phyloP scores from a whole-genome alignment of 2,329 filamentous ascomycete species.

The Penicillium glabrum region DNA sequence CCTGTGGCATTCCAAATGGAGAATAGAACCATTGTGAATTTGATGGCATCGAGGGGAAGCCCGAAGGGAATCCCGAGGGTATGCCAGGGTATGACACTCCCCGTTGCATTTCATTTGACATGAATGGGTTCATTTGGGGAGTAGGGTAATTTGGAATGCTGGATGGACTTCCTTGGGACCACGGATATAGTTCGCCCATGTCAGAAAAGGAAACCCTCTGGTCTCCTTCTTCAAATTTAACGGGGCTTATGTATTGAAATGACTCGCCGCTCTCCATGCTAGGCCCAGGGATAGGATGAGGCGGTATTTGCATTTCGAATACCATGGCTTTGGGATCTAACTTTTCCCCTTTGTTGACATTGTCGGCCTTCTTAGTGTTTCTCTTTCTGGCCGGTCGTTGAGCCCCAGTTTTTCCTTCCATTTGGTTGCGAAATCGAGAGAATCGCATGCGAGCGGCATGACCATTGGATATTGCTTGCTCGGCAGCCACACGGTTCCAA shows the following conservation, averaged over 20 bases:
- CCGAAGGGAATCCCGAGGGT: background rate
- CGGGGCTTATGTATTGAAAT: background rate
- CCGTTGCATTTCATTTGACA: background rate
- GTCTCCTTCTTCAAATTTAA: background rate
- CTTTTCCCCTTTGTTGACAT: background rate
- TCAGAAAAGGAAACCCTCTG: background rate
- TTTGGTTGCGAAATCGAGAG: conserved; percentile 54
- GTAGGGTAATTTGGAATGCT: background rate
- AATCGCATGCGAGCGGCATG: conserved; percentile 60
- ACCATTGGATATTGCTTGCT: conserved; percentile 55
- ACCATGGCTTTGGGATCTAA: background rate
- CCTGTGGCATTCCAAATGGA: background rate
- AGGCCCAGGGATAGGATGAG: background rate
- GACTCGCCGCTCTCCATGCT: background rate
- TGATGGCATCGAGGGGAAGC: background rate
- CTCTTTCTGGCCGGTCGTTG: conserved; percentile 13
- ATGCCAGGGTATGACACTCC: background rate
- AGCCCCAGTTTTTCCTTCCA: conserved; percentile 43
- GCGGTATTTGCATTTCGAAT: too few relatives aligned
- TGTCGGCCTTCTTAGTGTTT: background rate
- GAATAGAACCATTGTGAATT: background rate
- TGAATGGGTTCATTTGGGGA: background rate
- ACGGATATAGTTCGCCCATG: background rate
- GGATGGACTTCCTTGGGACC: background rate
- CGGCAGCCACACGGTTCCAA: conserved; percentile 52